Evolutionary conservation across 192 early-diverging fungal genomes (phyloP).

Genomic region (Pilaira anomala): DNA sequence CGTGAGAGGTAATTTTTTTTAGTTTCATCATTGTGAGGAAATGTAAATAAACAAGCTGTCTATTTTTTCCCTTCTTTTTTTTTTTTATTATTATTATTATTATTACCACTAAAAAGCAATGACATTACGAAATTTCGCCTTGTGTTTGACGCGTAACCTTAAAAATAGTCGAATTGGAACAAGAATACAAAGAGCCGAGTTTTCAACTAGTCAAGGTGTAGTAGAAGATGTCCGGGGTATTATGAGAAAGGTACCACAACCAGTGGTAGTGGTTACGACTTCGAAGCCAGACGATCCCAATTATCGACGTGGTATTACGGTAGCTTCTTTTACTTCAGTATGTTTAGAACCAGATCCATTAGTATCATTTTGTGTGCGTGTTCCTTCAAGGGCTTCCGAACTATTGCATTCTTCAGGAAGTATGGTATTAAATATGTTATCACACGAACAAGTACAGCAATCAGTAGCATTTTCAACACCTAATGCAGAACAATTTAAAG

Average conservation of each 20-base stretch:
- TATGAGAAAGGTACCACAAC: conserved; percentile 61
- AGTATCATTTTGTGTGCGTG: conserved; percentile 60
- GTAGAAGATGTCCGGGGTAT: conserved; percentile 43
- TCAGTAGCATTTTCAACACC: conserved; percentile 60
- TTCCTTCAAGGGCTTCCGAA: conserved; percentile 56
- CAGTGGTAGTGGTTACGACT: conserved; percentile 56
- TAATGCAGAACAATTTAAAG: conserved; percentile 47
- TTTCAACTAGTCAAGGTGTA: not conserved
- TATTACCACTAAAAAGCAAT: too few relatives aligned
- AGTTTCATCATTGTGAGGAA: too few relatives aligned
- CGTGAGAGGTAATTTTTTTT: too few relatives aligned
- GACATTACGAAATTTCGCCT: too few relatives aligned
- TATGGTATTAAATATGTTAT: conserved; percentile 62
- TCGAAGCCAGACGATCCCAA: conserved; percentile 30
- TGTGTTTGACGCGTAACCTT: too few relatives aligned
- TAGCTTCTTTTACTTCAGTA: conserved; percentile 65
- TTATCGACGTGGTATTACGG: conserved; percentile 57
- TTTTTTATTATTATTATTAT: too few relatives aligned
- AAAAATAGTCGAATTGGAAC: too few relatives aligned
- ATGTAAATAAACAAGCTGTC: too few relatives aligned
- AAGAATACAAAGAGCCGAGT: too few relatives aligned
- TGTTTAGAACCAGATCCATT: conserved; percentile 56
- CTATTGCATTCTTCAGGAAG: conserved; percentile 44
- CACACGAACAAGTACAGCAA: conserved; percentile 50
- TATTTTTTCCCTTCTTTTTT: too few relatives aligned